phyloP scores from a whole-genome alignment of 2,329 filamentous ascomycete species.

The Aspergillus glaucus region DNA sequence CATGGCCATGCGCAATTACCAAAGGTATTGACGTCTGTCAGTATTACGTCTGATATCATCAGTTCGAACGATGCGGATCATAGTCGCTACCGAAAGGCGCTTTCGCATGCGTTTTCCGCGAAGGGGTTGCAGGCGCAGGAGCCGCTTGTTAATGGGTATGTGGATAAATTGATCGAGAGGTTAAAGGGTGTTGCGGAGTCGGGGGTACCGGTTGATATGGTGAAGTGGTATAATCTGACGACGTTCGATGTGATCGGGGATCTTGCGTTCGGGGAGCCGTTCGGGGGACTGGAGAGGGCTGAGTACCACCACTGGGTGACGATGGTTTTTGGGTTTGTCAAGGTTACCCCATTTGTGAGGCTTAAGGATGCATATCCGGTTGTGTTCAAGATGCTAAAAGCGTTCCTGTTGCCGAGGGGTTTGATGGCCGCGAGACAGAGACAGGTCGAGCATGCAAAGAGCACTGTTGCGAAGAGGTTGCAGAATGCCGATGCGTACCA shows the following conservation, averaged over 20 bases:
- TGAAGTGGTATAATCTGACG: slow-evolving; percentile 19
- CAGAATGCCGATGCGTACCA: not conserved
- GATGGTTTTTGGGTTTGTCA: slow-evolving; percentile 11
- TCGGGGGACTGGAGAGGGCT: slow-evolving; percentile 15
- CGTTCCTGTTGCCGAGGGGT: not conserved
- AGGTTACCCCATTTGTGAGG: not conserved
- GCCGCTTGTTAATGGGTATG: slow-evolving; percentile 22
- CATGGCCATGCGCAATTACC: slow-evolving; percentile 7
- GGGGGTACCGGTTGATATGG: slow-evolving; percentile 11
- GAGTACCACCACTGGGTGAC: slow-evolving; percentile 17
- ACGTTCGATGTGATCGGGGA: slow-evolving; percentile 23
- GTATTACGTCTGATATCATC: slow-evolving; percentile 7
- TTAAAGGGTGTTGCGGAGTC: slow-evolving; percentile 9
- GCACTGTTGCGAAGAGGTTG: slow-evolving; percentile 3
- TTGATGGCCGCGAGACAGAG: not conserved
- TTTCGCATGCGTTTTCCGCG: slow-evolving; percentile 37
- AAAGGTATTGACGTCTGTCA: not conserved
- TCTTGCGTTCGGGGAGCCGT: slow-evolving; percentile 19
- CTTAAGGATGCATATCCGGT: slow-evolving; percentile 3
- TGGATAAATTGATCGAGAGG: slow-evolving; percentile 24
- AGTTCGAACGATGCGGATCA: slow-evolving; percentile 15
- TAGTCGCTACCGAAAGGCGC: slow-evolving; percentile 17
- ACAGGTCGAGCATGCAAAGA: slow-evolving; percentile 1
- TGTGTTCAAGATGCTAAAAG: not conserved
- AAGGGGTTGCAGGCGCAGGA: slow-evolving; percentile 34